phyloP scores from a whole-genome alignment of 2,329 filamentous ascomycete species.

The Penicillium sp. region DNA sequence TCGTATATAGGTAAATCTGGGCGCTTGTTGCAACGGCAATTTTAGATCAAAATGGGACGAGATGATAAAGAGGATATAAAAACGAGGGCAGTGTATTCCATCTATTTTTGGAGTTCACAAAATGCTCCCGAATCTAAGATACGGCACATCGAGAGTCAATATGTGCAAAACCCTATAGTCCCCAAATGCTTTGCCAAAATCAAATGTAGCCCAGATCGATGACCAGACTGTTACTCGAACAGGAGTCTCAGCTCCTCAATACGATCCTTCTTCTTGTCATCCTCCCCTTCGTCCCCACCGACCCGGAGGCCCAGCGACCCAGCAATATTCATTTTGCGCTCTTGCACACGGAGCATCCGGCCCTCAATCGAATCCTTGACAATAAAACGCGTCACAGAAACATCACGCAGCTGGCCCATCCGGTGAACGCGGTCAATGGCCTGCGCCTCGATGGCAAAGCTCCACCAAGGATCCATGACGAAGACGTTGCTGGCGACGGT shows the following conservation, averaged over 20 bases:
- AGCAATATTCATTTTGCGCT: constrained; percentile 86
- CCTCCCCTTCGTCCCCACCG: constrained; percentile 82
- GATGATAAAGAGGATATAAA: too few species aligned
- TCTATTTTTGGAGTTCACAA: too few species aligned
- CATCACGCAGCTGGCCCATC: constrained; percentile 88
- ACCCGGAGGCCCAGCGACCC: constrained; percentile 94
- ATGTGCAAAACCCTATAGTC: background rate
- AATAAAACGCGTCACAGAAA: constrained; percentile 84
- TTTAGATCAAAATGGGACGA: too few species aligned
- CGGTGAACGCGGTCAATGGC: constrained; percentile 97
- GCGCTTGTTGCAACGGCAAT: too few species aligned
- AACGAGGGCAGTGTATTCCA: too few species aligned
- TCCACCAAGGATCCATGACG: constrained; percentile 99
- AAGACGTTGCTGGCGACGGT: constrained; percentile 87
- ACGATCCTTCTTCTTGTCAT: constrained; percentile 84
- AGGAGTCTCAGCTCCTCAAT: constrained; percentile 95
- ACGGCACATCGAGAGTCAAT: background rate
- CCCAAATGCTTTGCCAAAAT: background rate
- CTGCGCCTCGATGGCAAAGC: constrained; percentile 92
- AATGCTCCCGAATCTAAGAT: too few species aligned
- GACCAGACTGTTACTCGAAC: constrained; percentile 49
- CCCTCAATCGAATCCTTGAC: constrained; percentile 69
- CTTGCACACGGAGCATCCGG: constrained; percentile 90
- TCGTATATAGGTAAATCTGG: too few species aligned
- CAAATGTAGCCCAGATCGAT: too few species aligned